A percentile compares a stretch with the other conserved stretches of the same genome.
Evolutionary conservation across 306 rosid genomes (phyloP).

Genomic region (Vicia sativa): DNA sequence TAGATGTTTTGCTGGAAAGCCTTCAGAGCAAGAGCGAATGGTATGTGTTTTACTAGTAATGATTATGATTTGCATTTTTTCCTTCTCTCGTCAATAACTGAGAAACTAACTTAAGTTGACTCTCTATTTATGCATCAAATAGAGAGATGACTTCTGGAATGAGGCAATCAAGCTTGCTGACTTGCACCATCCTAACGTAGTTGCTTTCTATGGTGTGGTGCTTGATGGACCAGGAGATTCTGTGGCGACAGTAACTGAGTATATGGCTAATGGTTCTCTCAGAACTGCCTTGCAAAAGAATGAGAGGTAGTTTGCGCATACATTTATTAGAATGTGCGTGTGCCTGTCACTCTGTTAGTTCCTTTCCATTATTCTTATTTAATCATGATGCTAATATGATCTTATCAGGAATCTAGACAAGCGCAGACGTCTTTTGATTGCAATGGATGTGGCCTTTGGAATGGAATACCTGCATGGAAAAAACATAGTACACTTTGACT

Average conservation of each 20-base stretch:
- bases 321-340: slow-evolving; percentile 15
- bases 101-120: slow-evolving; percentile 15
- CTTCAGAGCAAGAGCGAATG: slow-evolving; percentile 93
- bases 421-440: slow-evolving; percentile 79
- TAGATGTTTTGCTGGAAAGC: slow-evolving; percentile 81
- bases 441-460: slow-evolving; percentile 97
- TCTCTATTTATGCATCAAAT: slow-evolving; percentile 38
- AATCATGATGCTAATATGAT: slow-evolving; percentile 28
- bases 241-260: slow-evolving; percentile 95
- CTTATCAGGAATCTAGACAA: slow-evolving; percentile 73
- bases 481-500: slow-evolving; percentile 93
- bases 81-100: slow-evolving; percentile 9
- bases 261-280: slow-evolving; percentile 87
- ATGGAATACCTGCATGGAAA: slow-evolving; percentile 96
- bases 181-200: slow-evolving; percentile 94
- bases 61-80: slow-evolving; percentile 24
- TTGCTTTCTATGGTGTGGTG: slow-evolving; percentile 91
- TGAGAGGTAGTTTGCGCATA: slow-evolving; percentile 59
- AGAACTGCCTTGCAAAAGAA: slow-evolving; percentile 81
- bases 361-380: slow-evolving; percentile 25
- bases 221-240: slow-evolving; percentile 90
- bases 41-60: slow-evolving; percentile 45
- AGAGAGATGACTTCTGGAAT: slow-evolving; percentile 94
- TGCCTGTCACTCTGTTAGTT: neutral
- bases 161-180: slow-evolving; percentile 97